phyloP scores from a whole-genome alignment of 2,329 filamentous ascomycete genomes.

The Epichloe sylvatica region DNA sequence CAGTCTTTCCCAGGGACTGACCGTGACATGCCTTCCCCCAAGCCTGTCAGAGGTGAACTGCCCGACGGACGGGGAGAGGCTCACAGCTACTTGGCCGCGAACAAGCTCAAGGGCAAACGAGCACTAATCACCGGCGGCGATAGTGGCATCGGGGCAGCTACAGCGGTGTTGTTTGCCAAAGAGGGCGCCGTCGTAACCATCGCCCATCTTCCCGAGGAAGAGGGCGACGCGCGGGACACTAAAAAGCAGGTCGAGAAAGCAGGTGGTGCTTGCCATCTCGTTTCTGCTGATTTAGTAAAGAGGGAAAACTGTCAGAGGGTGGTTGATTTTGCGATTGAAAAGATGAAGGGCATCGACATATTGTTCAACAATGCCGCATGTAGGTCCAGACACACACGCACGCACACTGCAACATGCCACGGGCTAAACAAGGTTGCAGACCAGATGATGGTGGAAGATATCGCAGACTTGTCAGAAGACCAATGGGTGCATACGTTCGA shows the following conservation, averaged over 20 bases:
- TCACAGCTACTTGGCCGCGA: conserved; percentile 50
- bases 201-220: conserved; percentile 60
- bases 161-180: conserved; percentile 65
- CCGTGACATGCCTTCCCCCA: conserved; percentile 11
- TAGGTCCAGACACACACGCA: conserved; percentile 14
- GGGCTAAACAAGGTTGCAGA: conserved; percentile 9
- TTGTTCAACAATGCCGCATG: conserved; percentile 62
- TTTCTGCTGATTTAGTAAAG: conserved; percentile 50
- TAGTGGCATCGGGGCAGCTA: conserved; percentile 30
- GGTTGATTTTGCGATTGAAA: conserved; percentile 50
- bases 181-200: conserved; percentile 66
- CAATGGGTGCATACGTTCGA: conserved; percentile 72
- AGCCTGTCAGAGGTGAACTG: conserved; percentile 2
- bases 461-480: conserved; percentile 57
- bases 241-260: conserved; percentile 54
- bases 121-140: conserved; percentile 68
- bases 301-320: conserved; percentile 53
- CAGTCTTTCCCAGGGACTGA: conserved; percentile 11
- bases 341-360: conserved; percentile 58
- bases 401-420: too few relatives aligned
- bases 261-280: conserved; percentile 50
- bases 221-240: conserved; percentile 62
- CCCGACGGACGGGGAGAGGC: conserved; percentile 38
- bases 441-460: conserved; percentile 52
- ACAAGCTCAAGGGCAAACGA: conserved; percentile 61